Conservation (phyloP, 164 flowering plant genomes). For the Chimonanthus praecox region DNA sequence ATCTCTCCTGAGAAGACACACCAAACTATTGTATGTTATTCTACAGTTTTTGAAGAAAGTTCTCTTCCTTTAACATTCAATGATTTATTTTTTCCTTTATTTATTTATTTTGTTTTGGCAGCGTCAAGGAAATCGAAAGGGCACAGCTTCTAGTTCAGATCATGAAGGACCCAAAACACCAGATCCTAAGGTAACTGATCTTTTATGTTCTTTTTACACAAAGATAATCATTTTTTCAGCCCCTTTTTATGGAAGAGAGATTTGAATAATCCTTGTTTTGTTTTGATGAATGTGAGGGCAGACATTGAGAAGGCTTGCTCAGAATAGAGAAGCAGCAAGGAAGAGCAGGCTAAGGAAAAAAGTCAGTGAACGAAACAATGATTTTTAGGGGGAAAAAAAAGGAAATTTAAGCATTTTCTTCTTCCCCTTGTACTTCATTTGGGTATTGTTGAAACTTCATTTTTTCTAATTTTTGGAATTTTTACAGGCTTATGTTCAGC, state of each 20-base stretch:
- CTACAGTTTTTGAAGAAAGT: no score
- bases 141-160: constrained; percentile 72
- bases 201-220: background rate
- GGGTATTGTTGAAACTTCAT: background rate
- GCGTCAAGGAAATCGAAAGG: constrained; percentile 75
- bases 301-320: constrained; percentile 98
- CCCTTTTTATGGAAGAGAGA: background rate
- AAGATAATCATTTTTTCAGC: background rate
- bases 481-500: constrained; percentile 95
- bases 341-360: constrained; percentile 98
- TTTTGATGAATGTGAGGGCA: constrained; percentile 19
- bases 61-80: background rate
- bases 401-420: no score
- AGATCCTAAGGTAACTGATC: constrained; percentile 69
- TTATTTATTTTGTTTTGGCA: constrained; percentile 20
- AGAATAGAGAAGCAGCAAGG: constrained; percentile 99
- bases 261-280: background rate
- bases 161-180: constrained; percentile 95
- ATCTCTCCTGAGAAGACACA: no score
- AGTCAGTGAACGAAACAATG: constrained; percentile 28
- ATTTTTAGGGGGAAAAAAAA: no score
- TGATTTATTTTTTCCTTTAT: background rate
- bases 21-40: no score
- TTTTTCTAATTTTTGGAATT: background rate
- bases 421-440: background rate